A percentile compares a stretch with the other conserved stretches of the same genome.
Evolutionary conservation across 1,284 basidiomycete species (phyloP).

Genomic region (Afroboletus lepidellus): DNA sequence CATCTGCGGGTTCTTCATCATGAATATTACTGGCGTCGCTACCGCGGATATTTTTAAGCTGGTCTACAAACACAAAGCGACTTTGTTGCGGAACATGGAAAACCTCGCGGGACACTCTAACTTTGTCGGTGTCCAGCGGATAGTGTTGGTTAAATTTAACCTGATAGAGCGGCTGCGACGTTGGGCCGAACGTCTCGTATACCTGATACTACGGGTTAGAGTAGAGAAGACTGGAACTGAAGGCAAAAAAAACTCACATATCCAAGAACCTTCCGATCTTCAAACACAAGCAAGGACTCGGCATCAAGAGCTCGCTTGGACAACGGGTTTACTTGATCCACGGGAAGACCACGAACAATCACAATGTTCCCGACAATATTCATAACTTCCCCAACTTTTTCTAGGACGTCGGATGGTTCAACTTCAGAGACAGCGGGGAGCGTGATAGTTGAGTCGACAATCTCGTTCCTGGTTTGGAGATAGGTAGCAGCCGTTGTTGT

Average conservation of each 20-base stretch:
- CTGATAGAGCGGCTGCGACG: conserved; percentile 81
- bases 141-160: conserved; percentile 63
- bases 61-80: conserved; percentile 73
- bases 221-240: background rate
- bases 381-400: conserved; percentile 73
- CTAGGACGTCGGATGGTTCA: conserved; percentile 56
- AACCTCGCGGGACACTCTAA: conserved; percentile 56
- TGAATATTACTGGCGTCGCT: conserved; percentile 92
- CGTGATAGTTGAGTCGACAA: conserved; percentile 47
- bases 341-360: conserved; percentile 62
- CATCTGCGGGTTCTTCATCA: conserved; percentile 84
- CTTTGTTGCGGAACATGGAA: conserved; percentile 79
- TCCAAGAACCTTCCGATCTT: conserved; percentile 80
- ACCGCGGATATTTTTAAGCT: conserved; percentile 67
- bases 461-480: conserved; percentile 65
- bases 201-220: conserved; percentile 46
- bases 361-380: conserved; percentile 67
- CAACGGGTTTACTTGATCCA: conserved; percentile 41
- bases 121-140: conserved; percentile 55
- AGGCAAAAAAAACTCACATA: conserved; percentile 53
- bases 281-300: conserved; percentile 84
- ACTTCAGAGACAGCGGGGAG: conserved; percentile 60
- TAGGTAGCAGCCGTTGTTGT: conserved; percentile 41
- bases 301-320: conserved; percentile 70
- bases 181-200: conserved; percentile 89